Evolutionary conservation across 2,329 filamentous ascomycete genomes (phyloP), one percentile per base, ranked within the genome.

Genomic region (Phialemoniopsis sp.): DNA sequence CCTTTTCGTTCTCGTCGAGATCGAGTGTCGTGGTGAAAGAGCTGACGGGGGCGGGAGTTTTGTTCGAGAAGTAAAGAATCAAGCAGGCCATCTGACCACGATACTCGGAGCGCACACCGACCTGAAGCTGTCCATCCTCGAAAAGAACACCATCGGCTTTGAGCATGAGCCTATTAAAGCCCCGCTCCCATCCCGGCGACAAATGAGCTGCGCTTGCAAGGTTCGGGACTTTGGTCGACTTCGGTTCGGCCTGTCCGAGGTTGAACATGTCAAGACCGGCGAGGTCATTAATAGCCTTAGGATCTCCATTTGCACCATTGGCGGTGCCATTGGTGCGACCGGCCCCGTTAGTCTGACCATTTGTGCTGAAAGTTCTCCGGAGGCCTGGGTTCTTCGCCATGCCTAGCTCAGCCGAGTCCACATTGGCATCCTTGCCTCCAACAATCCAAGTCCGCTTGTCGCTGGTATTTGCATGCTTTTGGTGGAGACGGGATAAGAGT

Each of bases 381-480:
- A 96, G 74, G 12, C 87, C 87, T 10, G 83, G 82, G 45, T 85
- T 85, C 61, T 93, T 88, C 21, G 82, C 83, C 63, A 96, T 78
- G 46, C 79, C 80, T 43, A 95, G 78, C 59, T 95, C 90, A 40
- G 82, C 77, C 33, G 81, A 72, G 55, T 95, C 89, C 2, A 80
- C 72, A 58, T 96, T 96, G 41, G 90, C 91, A 58, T 94, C 89
- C 66, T 95, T 96, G 44, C 89, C 91, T 46, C 91, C 91, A n/a
- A 97, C 87, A 18, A 96, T 84, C 93, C 93, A 98, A 2, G 93
- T 97, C 45, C 91, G 80, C 67, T 94, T 94, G 62, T 98, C 93
- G 57, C 88, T 95, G 13, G 89, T 93, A 44, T 86, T 87, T 35
- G 86, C 87, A 54, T 94, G 89, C 67, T 95, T 97, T 63, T 95